Base-by-base conservation (phyloP, 192 early-diverging fungal genomes). In the Umbelopsis sp. region DNA sequence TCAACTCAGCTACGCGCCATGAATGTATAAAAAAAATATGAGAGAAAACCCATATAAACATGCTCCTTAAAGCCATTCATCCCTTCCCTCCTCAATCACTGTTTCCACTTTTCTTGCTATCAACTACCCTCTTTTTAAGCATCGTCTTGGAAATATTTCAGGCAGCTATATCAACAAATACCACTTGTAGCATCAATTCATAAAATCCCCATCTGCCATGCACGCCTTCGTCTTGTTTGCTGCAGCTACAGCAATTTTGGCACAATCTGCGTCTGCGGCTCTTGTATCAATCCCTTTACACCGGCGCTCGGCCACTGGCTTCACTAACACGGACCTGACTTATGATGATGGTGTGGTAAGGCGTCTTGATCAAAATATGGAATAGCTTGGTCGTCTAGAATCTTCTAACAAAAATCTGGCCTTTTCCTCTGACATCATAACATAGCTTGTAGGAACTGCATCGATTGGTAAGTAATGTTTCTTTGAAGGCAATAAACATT, bases 311-410 rank as follows among this genome's bases (percentile, higher is more conserved):
- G 46, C 47, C 13, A 41, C 30, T 52, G 46, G 70, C 13, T 49
- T 75, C 22, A 75, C n/a, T 52, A 75, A 64, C 50, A 69, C 69
- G 44, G 25, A 64, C 45, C 50, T 75, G 68, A 75, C 46, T 47
- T 49, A 70, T 49, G 68, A 75, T 52, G 68, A 70, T 67, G 73
- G 73, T 41, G 66, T 75, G 73, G 73, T 75, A 74, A 64, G 67
- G 35, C 18, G 37, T 41, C 37, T 41, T 41, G 35, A 41, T 41
- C 37, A 41, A 41, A 6, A 9, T 41, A 41, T 41, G 10, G 37
- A 10, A 41, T 10, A 41, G 10, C 37, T 41, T 41, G 7, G 37
- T 41, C 37, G 10, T 41, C 5, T 6, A 41, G 37, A 41, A 41
- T 41, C 37, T 41, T 41, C 37, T 41, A 41, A 41, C 37, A 41